These are phyloP conservation scores for Zygotorulaspora chibaensis DNA, from an alignment of 805 yeast species.

Conservation along the genomic window DNA sequence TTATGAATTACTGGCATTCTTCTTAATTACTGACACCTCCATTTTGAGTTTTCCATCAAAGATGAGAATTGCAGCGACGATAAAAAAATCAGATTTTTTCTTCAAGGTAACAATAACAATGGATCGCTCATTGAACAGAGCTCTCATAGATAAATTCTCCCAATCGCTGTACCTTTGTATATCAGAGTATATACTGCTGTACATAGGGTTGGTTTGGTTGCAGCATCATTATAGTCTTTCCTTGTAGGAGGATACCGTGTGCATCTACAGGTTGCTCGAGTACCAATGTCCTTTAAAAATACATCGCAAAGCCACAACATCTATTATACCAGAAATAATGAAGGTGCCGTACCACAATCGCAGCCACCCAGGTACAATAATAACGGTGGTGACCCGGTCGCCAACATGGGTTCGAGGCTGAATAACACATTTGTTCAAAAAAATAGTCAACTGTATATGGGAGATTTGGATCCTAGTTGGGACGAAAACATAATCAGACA, in stretches of 20 bases:
- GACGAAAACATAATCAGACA: slow-evolving; percentile 62
- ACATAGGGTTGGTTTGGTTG: not conserved
- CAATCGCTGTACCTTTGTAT: no score
- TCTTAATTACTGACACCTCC: not conserved
- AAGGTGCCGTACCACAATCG: not conserved
- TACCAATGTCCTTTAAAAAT: slow-evolving; percentile 11
- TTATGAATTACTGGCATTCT: no score
- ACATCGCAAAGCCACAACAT: slow-evolving; percentile 3
- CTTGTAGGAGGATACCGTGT: no score
- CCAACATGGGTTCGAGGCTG: slow-evolving; percentile 1
- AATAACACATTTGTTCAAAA: slow-evolving; percentile 1
- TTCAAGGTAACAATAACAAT: no score
- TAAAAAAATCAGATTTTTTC: no score
- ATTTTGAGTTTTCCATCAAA: not conserved
- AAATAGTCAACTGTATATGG: slow-evolving; percentile 66
- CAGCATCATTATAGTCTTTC: no score
- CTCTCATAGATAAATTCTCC: no score
- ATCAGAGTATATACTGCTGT: no score
- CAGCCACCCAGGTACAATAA: slow-evolving; percentile 6
- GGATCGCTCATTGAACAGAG: no score
- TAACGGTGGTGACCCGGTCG: not conserved
- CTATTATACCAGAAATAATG: slow-evolving; percentile 4
- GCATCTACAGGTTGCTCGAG: no score
- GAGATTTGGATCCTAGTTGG: slow-evolving; percentile 83
- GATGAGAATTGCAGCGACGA: no score